phyloP scores from a whole-genome alignment of 768 basidiomycete genomes.

The Trametes cinnabarina region DNA sequence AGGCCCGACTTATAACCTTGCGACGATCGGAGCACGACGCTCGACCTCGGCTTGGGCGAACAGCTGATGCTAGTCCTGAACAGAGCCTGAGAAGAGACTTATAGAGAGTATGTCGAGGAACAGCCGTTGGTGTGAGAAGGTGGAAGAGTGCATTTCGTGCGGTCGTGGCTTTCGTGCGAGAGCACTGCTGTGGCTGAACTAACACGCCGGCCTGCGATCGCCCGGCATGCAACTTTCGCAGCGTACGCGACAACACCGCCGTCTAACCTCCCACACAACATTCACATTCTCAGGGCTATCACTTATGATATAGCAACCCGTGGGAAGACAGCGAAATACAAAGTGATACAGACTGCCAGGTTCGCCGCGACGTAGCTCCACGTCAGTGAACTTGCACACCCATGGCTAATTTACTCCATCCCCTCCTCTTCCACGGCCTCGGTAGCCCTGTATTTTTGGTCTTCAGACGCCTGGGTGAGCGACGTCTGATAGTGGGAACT shows the following conservation, averaged over 20 bases:
- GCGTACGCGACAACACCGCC: background rate
- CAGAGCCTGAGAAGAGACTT: constrained; percentile 10
- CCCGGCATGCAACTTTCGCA: constrained; percentile 8
- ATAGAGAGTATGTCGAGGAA: background rate
- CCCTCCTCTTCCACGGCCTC: constrained; percentile 35
- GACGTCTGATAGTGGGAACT: constrained; percentile 87
- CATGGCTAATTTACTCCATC: background rate
- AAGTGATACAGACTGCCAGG: constrained; percentile 9
- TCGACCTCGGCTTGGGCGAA: background rate
- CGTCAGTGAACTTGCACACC: constrained; percentile 11
- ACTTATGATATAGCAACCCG: constrained; percentile 1
- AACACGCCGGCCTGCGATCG: constrained; percentile 5
- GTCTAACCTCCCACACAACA: background rate
- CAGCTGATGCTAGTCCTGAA: background rate
- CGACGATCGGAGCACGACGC: constrained; percentile 3
- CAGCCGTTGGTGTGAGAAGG: constrained; percentile 3
- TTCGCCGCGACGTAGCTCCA: constrained; percentile 13
- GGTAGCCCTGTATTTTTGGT: constrained; percentile 75
- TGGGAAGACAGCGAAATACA: constrained; percentile 11
- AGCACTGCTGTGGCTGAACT: constrained; percentile 17
- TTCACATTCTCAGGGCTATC: constrained; percentile 6
- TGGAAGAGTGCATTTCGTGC: constrained; percentile 1
- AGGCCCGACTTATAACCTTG: constrained; percentile 10
- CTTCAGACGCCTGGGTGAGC: constrained; percentile 74
- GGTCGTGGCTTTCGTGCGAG: constrained; percentile 8